Evolutionary conservation across 805 yeast species (phyloP), one percentile per base, ranked within the genome.

Genomic region (Nakazawaea wickerhamii): DNA sequence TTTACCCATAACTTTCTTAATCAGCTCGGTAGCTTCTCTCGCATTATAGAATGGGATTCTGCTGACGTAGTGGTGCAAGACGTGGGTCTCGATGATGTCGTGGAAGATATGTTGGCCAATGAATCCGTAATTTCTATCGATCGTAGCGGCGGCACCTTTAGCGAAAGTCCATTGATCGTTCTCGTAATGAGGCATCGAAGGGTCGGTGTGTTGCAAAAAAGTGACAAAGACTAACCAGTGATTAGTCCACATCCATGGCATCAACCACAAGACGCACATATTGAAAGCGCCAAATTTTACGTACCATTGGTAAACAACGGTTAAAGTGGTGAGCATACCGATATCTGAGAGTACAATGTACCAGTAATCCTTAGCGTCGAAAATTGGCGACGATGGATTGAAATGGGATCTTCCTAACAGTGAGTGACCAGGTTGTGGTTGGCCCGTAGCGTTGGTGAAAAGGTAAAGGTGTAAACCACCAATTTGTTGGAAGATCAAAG

Each of bases 141-240:
- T 74, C 28, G 84, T 77, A 35, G 81, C 75, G 48, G 82, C 82
- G 7, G 84, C 81, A 58, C 84, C 84, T 54, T 78, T 67, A 44
- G 82, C 82, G 51, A 77, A 77, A 45, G 71, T 77, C 84, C 84
- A 77, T 60, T 75, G 72, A 14, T 58, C 54, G 40, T 68, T 71
- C 36, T 68, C 72, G 58, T 77, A 77, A 55, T 77, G 84, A 30
- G 83, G 81, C 70, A 76, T 64, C 2, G 70, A 58, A 38, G 79
- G 72, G 56, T 76, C 81, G 15, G 82, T 71, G 59, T 77, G 84
- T 61, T 77, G 84, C 51, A 77, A 67, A 60, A 67, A 77, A 15
- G 84, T 77, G 49, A 77, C 75, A 52, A 77, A 73, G 30, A 77
- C 83, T 55, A 77, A 67, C 84, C 84, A 77, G 57, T 77, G 81